Conservation (phyloP, 805 yeast species). For the Kodamaea laetipori region DNA sequence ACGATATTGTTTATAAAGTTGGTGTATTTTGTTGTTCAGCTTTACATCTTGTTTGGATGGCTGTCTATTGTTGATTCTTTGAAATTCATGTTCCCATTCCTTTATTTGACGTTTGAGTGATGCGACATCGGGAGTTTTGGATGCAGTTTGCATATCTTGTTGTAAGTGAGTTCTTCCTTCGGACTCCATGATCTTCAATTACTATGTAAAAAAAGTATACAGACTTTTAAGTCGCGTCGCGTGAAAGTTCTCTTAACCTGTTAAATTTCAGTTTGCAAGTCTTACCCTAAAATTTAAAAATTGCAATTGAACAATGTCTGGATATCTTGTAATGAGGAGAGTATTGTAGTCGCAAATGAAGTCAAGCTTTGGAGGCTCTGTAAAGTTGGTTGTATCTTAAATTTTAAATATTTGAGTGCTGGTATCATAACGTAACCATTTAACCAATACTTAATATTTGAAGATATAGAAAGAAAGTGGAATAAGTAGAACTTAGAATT, state of each 20-base stretch:
- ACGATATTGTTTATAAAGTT: constrained; percentile 37
- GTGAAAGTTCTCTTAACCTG: background rate
- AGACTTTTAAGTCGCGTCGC: background rate
- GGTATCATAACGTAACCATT: no score
- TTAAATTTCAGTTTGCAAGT: no score
- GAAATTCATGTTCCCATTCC: constrained; percentile 42
- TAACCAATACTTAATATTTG: no score
- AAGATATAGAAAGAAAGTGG: no score
- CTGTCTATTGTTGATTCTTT: constrained; percentile 25
- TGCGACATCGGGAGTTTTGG: background rate
- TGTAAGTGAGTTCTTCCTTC: background rate
- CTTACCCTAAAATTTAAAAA: no score
- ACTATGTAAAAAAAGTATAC: background rate
- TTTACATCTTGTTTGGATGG: constrained; percentile 41
- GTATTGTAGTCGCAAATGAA: no score
- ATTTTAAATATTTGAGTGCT: no score
- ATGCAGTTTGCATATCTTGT: background rate
- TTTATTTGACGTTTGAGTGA: constrained; percentile 35
- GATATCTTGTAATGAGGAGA: no score
- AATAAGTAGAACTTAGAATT: no score
- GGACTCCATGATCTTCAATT: background rate
- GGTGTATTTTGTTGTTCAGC: constrained; percentile 27
- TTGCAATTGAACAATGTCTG: background rate
- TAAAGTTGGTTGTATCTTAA: no score
- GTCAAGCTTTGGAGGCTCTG: no score